Conservation (phyloP, 2,329 filamentous ascomycete genomes). For the Microdochium nivale region DNA sequence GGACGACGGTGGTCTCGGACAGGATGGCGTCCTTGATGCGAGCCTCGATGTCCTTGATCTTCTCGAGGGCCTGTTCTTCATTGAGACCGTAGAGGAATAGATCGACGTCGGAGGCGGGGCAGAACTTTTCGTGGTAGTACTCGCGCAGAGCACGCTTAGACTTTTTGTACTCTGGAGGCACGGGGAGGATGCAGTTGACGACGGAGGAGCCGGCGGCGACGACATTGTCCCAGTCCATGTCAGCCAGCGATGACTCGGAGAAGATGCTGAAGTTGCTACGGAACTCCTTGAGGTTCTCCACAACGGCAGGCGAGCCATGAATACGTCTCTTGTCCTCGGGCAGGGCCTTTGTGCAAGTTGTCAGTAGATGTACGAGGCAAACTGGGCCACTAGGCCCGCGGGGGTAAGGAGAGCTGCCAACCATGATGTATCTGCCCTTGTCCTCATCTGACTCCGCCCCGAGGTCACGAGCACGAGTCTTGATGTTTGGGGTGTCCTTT, state of each 20-base stretch:
- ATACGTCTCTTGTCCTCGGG: conserved; percentile 50
- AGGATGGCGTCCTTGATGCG: conserved; percentile 69
- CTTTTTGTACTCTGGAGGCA: conserved; percentile 50
- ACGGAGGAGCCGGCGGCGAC: conserved; percentile 76
- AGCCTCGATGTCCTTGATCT: conserved; percentile 75
- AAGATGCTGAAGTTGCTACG: conserved; percentile 74
- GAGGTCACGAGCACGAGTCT: conserved; percentile 52
- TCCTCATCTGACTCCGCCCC: conserved; percentile 49
- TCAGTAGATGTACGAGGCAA: not conserved
- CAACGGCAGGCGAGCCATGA: conserved; percentile 58
- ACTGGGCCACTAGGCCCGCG: not conserved
- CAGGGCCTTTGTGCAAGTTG: conserved; percentile 27
- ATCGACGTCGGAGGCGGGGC: conserved; percentile 79
- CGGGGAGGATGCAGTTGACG: conserved; percentile 67
- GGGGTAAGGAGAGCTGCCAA: not conserved
- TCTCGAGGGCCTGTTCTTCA: conserved; percentile 69
- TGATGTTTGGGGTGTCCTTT: conserved; percentile 45
- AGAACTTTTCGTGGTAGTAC: conserved; percentile 76
- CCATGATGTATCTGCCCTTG: conserved; percentile 61
- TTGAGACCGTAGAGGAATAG: conserved; percentile 75
- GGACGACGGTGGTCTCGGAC: conserved; percentile 73
- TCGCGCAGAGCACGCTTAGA: conserved; percentile 57
- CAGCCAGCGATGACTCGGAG: conserved; percentile 66
- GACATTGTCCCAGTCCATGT: conserved; percentile 76
- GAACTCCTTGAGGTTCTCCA: conserved; percentile 60